Percentiles rank a stretch among this genome's conserved stretches.
Conservation (phyloP, 2,329 filamentous ascomycete species). For the Alternaria arbusti region DNA sequence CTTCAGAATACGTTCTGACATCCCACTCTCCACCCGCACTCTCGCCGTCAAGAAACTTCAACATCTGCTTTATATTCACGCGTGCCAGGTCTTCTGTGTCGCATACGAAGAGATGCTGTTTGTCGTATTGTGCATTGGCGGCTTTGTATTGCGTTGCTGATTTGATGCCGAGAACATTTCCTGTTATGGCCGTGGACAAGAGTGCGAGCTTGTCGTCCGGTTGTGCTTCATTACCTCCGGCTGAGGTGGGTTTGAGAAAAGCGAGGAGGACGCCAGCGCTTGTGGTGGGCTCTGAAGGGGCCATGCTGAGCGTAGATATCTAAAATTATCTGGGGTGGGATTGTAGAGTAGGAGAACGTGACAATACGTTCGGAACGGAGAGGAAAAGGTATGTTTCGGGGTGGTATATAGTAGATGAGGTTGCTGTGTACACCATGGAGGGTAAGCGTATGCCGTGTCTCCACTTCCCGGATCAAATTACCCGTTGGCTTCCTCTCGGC, state of each 20-base stretch:
- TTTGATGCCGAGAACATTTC: not conserved
- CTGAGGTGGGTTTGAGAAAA: slow-evolving; percentile 1
- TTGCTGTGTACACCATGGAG: not conserved
- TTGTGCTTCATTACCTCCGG: not conserved
- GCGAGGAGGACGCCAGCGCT: not conserved
- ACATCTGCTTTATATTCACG: slow-evolving; percentile 22
- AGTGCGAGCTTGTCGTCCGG: not conserved
- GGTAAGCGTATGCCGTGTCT: not conserved
- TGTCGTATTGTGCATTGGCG: slow-evolving; percentile 23
- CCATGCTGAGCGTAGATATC: not conserved
- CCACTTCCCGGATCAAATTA: not conserved
- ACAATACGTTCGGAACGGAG: not conserved
- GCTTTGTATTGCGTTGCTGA: slow-evolving; percentile 19
- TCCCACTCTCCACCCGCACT: not conserved
- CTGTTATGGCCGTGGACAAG: not conserved
- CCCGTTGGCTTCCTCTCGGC: not conserved
- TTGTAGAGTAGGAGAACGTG: not conserved
- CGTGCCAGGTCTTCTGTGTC: slow-evolving; percentile 28
- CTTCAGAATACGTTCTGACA: not conserved
- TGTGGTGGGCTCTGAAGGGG: not conserved
- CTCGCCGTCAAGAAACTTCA: slow-evolving; percentile 2
- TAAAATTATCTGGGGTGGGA: not conserved
- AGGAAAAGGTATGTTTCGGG: too few species aligned
- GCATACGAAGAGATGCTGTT: slow-evolving; percentile 33
- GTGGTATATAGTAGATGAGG: too few species aligned